phyloP scores from a whole-genome alignment of 2,329 filamentous ascomycete genomes.

The Cladophialophora carrionii region DNA sequence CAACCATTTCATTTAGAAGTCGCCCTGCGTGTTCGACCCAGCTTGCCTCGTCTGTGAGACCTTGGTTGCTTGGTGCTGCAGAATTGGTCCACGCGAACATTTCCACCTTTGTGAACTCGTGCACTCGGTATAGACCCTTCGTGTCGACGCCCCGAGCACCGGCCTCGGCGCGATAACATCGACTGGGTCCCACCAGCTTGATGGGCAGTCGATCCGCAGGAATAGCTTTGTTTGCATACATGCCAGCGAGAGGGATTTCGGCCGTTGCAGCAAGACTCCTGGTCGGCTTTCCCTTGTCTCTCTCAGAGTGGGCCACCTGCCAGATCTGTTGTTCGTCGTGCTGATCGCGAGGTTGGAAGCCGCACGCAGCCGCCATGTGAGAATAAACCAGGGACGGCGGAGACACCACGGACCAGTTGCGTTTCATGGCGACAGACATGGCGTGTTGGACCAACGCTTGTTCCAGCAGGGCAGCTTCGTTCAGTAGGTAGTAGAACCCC shows the following conservation, averaged over 20 bases:
- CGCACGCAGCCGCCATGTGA: conserved; percentile 86
- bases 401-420: conserved; percentile 78
- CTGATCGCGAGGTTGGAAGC: conserved; percentile 90
- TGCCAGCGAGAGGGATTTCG: conserved; percentile 90
- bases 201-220: conserved; percentile 69
- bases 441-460: conserved; percentile 90
- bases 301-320: conserved; percentile 70
- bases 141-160: conserved; percentile 87
- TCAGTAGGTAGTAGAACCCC: conserved; percentile 97
- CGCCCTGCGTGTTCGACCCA: conserved; percentile 42
- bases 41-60: conserved; percentile 25
- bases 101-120: conserved; percentile 98
- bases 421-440: conserved; percentile 69
- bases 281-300: conserved; percentile 65
- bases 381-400: conserved; percentile 91
- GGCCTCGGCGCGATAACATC: conserved; percentile 96
- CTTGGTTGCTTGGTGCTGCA: conserved; percentile 45
- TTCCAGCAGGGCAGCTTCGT: conserved; percentile 89
- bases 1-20: conserved; percentile 82
- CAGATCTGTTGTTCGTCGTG: conserved; percentile 94
- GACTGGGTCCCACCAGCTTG: conserved; percentile 79
- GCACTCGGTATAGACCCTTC: conserved; percentile 92
- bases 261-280: conserved; percentile 83
- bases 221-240: conserved; percentile 76
- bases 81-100: conserved; percentile 85